Base-by-base conservation (phyloP, 371 early-diverging fungal genomes). In the Mucor indicus region DNA sequence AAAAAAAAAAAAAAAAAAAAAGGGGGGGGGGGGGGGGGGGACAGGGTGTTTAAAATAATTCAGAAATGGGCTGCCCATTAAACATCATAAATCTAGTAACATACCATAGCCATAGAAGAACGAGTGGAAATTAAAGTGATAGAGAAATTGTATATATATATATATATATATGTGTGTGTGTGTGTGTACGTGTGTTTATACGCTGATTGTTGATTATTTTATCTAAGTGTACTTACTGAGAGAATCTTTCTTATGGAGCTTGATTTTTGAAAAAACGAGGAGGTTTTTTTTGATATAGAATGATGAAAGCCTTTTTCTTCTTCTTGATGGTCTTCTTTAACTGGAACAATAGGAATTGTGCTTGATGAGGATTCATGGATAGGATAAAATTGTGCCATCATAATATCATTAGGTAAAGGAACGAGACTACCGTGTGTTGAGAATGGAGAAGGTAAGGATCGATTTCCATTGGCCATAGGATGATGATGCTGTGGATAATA, bases 161-260 rank as follows among this genome's bases (percentile, higher is more conserved):
- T 32, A 15, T 32, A 11, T 43, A 2, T 30, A 30, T 30, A 20
- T 29, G 30, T 30, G 9, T 43, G 32, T 32, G 32, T 32, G 32
- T 32, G 5, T 32, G 33, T 32, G 33, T 2, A n/a, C n/a, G n/a
- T n/a, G n/a, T n/a, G n/a, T n/a, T n/a, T n/a, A n/a, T n/a, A n/a
- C n/a, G n/a, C n/a, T n/a, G n/a, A n/a, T n/a, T n/a, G n/a, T n/a
- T n/a, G n/a, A n/a, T 11, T 27, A 15, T 2, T 32, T 48, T 29
- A 59, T 50, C 60, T 59, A 36, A 59, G 38, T 16, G 60, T 47
- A 33, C 60, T 59, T 44, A 54, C 49, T 24, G 53, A 48, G 10
- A 59, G 45, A 38, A 59, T 59, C 20, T 37, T 49, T 53, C 60
- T 53, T 44, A 59, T 33, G 13, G 60, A 52, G 38, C 47, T 48